phyloP scores from a whole-genome alignment of 2,329 filamentous ascomycete species.

The Gaeumannomyces tritici region DNA sequence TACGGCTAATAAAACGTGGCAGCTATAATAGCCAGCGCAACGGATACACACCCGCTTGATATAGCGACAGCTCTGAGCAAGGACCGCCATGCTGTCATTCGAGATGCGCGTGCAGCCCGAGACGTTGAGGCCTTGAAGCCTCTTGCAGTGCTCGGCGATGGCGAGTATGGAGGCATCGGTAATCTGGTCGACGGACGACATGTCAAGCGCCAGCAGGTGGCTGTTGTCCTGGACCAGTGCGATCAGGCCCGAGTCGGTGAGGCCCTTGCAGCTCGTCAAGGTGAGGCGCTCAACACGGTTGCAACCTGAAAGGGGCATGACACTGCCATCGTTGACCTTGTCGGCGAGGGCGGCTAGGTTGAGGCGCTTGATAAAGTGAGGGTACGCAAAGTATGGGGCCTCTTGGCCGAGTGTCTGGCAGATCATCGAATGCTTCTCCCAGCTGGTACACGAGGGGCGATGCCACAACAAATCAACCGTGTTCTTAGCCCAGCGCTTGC shows the following conservation, averaged over 20 bases:
- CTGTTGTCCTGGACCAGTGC: conserved; percentile 70
- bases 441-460: conserved; percentile 80
- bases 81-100: conserved; percentile 70
- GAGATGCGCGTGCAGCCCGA: conserved; percentile 77
- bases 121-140: conserved; percentile 87
- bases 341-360: conserved; percentile 75
- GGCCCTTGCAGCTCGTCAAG: conserved; percentile 74
- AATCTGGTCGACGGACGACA: conserved; percentile 75
- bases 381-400: conserved; percentile 79
- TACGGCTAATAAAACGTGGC: background rate
- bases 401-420: conserved; percentile 65
- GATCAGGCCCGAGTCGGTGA: conserved; percentile 78
- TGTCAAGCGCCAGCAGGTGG: conserved; percentile 79
- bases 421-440: conserved; percentile 71
- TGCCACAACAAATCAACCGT: conserved; percentile 93
- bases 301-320: conserved; percentile 72
- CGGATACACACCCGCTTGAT: conserved; percentile 65
- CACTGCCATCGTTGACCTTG: conserved; percentile 78
- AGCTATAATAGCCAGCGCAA: background rate
- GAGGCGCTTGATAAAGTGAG: conserved; percentile 81
- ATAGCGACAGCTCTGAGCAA: conserved; percentile 75
- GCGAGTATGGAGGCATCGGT: conserved; percentile 72
- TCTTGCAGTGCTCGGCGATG: conserved; percentile 71
- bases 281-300: conserved; percentile 89
- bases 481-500: conserved; percentile 84